Evolutionary conservation across 2,329 filamentous ascomycete species (phyloP), one percentile per base, ranked within the genome.

Genomic region (Botrytis byssoidea): DNA sequence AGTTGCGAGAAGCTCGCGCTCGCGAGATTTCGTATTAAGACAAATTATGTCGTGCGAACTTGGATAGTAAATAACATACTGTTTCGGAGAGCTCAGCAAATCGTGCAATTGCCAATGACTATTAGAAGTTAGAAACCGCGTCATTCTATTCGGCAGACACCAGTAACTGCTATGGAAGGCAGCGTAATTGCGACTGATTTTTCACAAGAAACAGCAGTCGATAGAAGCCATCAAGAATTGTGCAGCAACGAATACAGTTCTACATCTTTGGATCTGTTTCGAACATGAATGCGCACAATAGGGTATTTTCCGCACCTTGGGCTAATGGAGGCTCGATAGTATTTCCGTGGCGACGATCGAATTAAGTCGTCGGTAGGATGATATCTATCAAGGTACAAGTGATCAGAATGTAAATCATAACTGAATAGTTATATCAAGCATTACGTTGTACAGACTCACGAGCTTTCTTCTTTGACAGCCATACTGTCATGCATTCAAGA

Each of bases 21-120:
- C 92, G 81, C 86, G 89, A 77, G 88, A 90, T 74, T 83, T 88
- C 74, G 91, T 90, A 79, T 95, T 88, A 73, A 95, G 88, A 51
- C 88, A 87, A 79, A 92, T 91, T 70, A 94, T 89, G 75, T 94
- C 90, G 79, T 86, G 85, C 73, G 92, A 92, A 77, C 90, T 90
- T 51, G 95, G 94, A 79, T 97, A 97, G 85, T 97, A 98, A 77
- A 98, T 87, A 78, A 91, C 84, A 82, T 95, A 89, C 61, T 90
- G 87, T 79, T 93, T 89, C 77, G 93, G 91, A 40, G 91, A 92
- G 82, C 93, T 95, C 81, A 98, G 92, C 78, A 97, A 91, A 78
- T 97, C 95, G 72, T 95, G 93, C 64, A 99, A 87, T 84, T 96
- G 93, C 90, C 92, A 95, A 83, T 96, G 93, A 77, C 92, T 95